Evolutionary conservation across 1,284 basidiomycete genomes (phyloP).

Genomic region (Amylostereum chailletii): DNA sequence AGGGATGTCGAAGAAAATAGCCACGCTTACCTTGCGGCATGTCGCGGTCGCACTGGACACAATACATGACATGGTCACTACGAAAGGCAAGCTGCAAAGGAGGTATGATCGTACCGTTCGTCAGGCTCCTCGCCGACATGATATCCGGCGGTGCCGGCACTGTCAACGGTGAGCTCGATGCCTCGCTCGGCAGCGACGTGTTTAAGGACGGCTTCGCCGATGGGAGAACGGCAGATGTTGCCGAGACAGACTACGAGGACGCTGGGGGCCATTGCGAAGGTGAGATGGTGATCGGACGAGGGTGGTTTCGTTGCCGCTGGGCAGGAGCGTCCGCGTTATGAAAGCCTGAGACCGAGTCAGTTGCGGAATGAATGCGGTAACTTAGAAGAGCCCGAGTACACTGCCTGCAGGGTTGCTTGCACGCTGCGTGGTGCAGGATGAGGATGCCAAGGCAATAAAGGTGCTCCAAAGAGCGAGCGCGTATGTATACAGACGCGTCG

Average conservation of each 20-base stretch:
- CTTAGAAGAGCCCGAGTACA: no score
- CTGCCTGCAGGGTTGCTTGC: no score
- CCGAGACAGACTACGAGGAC: slow-evolving; percentile 71
- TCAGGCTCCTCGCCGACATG: slow-evolving; percentile 70
- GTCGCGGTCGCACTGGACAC: slow-evolving; percentile 44
- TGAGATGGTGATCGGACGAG: no score
- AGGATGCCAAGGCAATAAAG: no score
- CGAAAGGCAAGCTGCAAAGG: background rate
- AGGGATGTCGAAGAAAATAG: background rate
- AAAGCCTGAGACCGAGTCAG: no score
- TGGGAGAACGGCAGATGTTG: slow-evolving; percentile 73
- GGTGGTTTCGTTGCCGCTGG: no score
- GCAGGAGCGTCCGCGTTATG: no score
- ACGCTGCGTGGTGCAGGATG: no score
- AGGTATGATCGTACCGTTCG: slow-evolving; percentile 38
- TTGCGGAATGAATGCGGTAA: no score
- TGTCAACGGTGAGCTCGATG: slow-evolving; percentile 58
- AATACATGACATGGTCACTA: background rate
- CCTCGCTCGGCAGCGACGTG: slow-evolving; percentile 55
- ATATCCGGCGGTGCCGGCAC: slow-evolving; percentile 65
- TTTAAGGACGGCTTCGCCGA: slow-evolving; percentile 69
- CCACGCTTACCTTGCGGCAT: slow-evolving; percentile 45
- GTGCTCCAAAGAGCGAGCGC: no score
- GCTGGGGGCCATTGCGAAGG: slow-evolving; percentile 18
- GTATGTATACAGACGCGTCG: no score